Base-by-base conservation (phyloP, 352 stramenopile genomes). In the Elongisporangium undulatum region DNA sequence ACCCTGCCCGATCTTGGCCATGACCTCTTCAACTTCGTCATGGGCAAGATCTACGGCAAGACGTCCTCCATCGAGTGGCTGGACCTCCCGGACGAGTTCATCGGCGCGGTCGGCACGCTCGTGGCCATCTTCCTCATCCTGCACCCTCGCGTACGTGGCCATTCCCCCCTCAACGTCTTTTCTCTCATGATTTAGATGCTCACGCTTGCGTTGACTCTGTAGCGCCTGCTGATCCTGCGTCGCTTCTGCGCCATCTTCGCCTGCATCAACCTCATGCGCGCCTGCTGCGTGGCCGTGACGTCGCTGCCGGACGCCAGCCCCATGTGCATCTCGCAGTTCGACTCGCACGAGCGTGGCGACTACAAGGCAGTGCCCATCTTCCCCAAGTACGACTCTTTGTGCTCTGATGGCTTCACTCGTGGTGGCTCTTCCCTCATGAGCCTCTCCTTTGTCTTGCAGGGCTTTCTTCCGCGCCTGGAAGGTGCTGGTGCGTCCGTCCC, bases 291-390 rank as follows among this genome's bases (percentile, higher is more conserved):
- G 45, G 84, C 86, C n/a, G 84, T 90, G 23, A 95, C 86, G 38
- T 95, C 86, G 26, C 74, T 95, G 7, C 86, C 86, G 0, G 86
- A 95, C 51, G 86, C 86, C n/a, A 94, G 84, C 58, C 84, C 86
- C 23, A 81, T 87, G 77, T 95, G 86, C 66, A 92, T 92, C 55
- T 87, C 82, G n/a, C 86, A 95, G 66, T 95, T 95, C 54, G 75
- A 86, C 17, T 70, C 50, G n/a, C 73, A 66, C 10, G 59, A 69
- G 16, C 77, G 74, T 17, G 84, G 86, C 22, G 63, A 70, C 61
- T 95, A 93, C 82, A 95, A 95, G 72, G 75, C 79, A 26, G 65
- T 81, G 52, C 86, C 86, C n/a, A 89, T 95, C n/a, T 95, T 95
- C 58, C 86, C 86, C 50, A 91, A 88, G 83, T 94, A 63, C 59